These are phyloP conservation scores for Suillus subaureus DNA, from an alignment of 768 basidiomycete species.

Conservation along the genomic window DNA sequence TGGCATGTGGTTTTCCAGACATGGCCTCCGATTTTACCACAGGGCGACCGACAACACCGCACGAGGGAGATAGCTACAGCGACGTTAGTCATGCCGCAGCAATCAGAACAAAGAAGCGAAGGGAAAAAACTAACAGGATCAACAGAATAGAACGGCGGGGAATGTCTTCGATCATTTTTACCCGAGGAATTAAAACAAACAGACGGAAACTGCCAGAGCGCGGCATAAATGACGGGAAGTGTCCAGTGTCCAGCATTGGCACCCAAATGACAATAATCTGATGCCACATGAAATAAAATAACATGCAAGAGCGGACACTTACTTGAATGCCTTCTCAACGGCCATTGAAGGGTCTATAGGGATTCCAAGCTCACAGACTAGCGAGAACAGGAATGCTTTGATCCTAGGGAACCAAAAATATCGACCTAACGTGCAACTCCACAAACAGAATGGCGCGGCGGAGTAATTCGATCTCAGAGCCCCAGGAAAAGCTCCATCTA, in stretches of 20 bases:
- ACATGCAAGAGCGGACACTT: constrained; percentile 25
- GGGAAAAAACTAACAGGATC: constrained; percentile 12
- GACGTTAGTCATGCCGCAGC: constrained; percentile 20
- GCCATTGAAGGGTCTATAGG: constrained; percentile 50
- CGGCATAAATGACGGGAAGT: constrained; percentile 2
- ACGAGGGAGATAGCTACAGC: constrained; percentile 13
- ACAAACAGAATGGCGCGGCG: constrained; percentile 1
- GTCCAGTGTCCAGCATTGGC: background rate
- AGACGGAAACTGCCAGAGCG: constrained; percentile 18
- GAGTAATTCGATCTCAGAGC: constrained; percentile 8
- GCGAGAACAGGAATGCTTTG: constrained; percentile 61
- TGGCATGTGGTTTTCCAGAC: constrained; percentile 61
- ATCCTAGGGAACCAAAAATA: constrained; percentile 45
- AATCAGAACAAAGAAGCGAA: constrained; percentile 16
- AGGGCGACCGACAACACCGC: constrained; percentile 56
- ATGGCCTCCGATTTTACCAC: constrained; percentile 57
- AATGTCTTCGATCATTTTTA: constrained; percentile 7
- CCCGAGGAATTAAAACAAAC: constrained; percentile 23
- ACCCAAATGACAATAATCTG: background rate
- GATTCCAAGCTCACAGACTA: constrained; percentile 60
- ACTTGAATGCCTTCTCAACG: constrained; percentile 69
- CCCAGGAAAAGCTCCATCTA: constrained; percentile 7
- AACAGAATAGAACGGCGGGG: constrained; percentile 21
- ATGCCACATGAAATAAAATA: background rate
- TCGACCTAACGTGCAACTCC: constrained; percentile 13